Percentiles rank a stretch among this genome's conserved stretches.
Evolutionary conservation across 2,329 filamentous ascomycete genomes (phyloP).

Genomic region (Colletotrichum karsti): DNA sequence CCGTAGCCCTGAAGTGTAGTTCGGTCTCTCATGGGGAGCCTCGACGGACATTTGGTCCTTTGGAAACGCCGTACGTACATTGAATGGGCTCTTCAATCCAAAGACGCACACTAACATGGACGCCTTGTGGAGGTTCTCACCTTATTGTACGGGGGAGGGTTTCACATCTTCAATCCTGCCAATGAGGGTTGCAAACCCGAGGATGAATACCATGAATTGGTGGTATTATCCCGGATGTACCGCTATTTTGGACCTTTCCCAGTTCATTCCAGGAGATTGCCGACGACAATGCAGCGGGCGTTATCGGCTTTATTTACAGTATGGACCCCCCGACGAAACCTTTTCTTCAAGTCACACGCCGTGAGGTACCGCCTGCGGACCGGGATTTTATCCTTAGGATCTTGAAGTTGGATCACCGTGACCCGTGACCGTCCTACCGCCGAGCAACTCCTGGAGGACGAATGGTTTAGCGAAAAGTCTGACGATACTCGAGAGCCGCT

Average conservation of each 20-base stretch:
- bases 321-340: background rate
- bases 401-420: background rate
- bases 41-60: background rate
- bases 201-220: background rate
- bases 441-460: background rate
- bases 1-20: slow-evolving; percentile 33
- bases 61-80: background rate
- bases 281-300: background rate
- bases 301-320: background rate
- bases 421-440: background rate
- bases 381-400: background rate
- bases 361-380: background rate
- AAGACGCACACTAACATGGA: background rate
- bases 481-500: background rate
- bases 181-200: background rate
- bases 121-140: background rate
- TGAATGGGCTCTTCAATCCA: background rate
- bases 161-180: background rate
- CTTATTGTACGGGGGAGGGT: background rate
- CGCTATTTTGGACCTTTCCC: background rate
- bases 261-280: background rate
- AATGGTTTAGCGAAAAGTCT: background rate
- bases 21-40: background rate
- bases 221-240: background rate
- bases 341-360: background rate